A percentile compares a stretch with the other conserved stretches of the same genome.
These are phyloP conservation scores for Candida tropicalis DNA, from an alignment of 1,139 yeast species.

Conservation along the genomic window DNA sequence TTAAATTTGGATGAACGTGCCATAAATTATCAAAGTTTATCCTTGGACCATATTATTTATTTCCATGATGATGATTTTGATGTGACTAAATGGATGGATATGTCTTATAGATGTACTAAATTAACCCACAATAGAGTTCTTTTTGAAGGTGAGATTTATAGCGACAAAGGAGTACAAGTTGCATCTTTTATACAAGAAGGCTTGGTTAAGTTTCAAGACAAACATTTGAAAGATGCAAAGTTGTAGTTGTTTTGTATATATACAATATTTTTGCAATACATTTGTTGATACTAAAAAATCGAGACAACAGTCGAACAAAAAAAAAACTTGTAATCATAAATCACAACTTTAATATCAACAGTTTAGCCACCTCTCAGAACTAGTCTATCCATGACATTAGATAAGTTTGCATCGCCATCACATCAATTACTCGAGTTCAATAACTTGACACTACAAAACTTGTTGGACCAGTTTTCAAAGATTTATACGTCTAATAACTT, in stretches of 20 bases:
- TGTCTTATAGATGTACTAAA: constrained; percentile 53
- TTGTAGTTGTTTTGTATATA: constrained; percentile 9
- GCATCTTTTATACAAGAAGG: constrained; percentile 76
- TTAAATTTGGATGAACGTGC: constrained; percentile 28
- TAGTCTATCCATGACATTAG: neutral
- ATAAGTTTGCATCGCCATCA: neutral
- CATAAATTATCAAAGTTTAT: constrained; percentile 48
- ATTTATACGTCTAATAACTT: constrained; percentile 40
- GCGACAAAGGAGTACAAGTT: constrained; percentile 52
- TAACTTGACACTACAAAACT: constrained; percentile 22
- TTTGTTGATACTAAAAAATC: too few species aligned
- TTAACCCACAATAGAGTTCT: constrained; percentile 58
- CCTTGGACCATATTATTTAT: constrained; percentile 69
- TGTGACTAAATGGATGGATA: constrained; percentile 56
- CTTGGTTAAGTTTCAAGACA: constrained; percentile 27
- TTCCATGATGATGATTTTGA: constrained; percentile 62
- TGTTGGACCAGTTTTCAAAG: constrained; percentile 27
- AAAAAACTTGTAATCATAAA: too few species aligned
- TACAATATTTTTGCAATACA: too few species aligned
- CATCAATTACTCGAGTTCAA: constrained; percentile 18
- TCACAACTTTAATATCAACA: neutral
- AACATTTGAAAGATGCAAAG: constrained; percentile 19
- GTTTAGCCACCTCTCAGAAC: neutral
- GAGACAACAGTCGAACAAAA: too few species aligned
- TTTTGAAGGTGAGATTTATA: constrained; percentile 61